phyloP scores from a whole-genome alignment of 371 early-diverging fungal genomes.

The Apophysomyces elegans region DNA sequence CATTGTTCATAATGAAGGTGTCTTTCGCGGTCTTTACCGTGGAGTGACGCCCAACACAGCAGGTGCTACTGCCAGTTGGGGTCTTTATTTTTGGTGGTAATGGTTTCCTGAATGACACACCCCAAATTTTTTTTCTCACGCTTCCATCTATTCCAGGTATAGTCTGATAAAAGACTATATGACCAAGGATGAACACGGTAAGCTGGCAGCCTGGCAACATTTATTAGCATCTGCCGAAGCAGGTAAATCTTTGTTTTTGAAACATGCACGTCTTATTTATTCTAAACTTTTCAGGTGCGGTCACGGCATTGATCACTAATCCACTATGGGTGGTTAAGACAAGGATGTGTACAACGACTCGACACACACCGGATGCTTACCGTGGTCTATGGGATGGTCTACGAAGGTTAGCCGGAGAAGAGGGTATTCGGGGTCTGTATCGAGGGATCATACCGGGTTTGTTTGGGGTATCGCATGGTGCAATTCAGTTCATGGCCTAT shows the following conservation, averaged over 20 bases:
- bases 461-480: slow-evolving; percentile 93
- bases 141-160: slow-evolving; percentile 51
- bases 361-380: slow-evolving; percentile 72
- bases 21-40: slow-evolving; percentile 81
- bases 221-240: slow-evolving; percentile 82
- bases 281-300: slow-evolving; percentile 57
- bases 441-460: slow-evolving; percentile 88
- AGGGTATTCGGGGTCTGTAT: slow-evolving; percentile 87
- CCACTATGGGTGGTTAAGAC: slow-evolving; percentile 97
- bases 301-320: slow-evolving; percentile 85
- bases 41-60: slow-evolving; percentile 91
- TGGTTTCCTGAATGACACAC: no score
- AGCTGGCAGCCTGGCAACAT: slow-evolving; percentile 74
- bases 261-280: background rate
- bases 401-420: slow-evolving; percentile 61
- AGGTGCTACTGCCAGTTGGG: slow-evolving; percentile 94
- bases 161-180: slow-evolving; percentile 77
- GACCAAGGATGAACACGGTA: slow-evolving; percentile 63
- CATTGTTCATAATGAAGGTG: slow-evolving; percentile 60
- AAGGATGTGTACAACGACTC: slow-evolving; percentile 83
- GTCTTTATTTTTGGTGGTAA: slow-evolving; percentile 93
- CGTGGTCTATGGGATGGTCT: slow-evolving; percentile 77
- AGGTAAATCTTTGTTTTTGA: slow-evolving; percentile 39
- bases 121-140: background rate
- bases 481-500: slow-evolving; percentile 96